These are phyloP conservation scores for Pseudocercospora crystallina DNA, from an alignment of 2,329 filamentous ascomycete species.

Conservation along the genomic window DNA sequence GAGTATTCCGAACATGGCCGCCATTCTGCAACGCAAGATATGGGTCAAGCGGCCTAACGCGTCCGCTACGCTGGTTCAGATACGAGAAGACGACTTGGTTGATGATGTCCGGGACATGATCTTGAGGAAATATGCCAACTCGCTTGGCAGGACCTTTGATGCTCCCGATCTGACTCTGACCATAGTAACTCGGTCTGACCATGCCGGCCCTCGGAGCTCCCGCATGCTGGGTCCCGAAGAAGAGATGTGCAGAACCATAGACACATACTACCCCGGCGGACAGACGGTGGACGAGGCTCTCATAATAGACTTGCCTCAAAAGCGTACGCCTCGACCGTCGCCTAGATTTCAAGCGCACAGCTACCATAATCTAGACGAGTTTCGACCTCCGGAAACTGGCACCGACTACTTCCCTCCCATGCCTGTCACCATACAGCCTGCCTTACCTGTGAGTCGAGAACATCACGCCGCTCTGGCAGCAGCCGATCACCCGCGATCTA, in stretches of 20 bases:
- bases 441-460: slow-evolving; percentile 39
- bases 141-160: slow-evolving; percentile 83
- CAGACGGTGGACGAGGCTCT: slow-evolving; percentile 87
- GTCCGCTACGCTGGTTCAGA: slow-evolving; percentile 82
- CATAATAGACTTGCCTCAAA: slow-evolving; percentile 78
- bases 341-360: slow-evolving; percentile 58
- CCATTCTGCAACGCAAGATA: slow-evolving; percentile 68
- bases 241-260: slow-evolving; percentile 72
- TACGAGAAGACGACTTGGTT: slow-evolving; percentile 84
- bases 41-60: slow-evolving; percentile 89
- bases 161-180: slow-evolving; percentile 83
- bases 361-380: slow-evolving; percentile 62
- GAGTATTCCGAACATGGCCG: slow-evolving; percentile 21
- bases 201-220: slow-evolving; percentile 46
- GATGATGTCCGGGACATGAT: slow-evolving; percentile 94
- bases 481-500: slow-evolving; percentile 60
- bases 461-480: slow-evolving; percentile 34
- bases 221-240: slow-evolving; percentile 83
- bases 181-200: slow-evolving; percentile 62
- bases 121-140: slow-evolving; percentile 89
- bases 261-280: slow-evolving; percentile 80
- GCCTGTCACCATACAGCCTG: slow-evolving; percentile 48
- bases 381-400: slow-evolving; percentile 65
- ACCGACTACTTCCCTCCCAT: slow-evolving; percentile 83
- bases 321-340: slow-evolving; percentile 76